Evolutionary conservation across 2,329 filamentous ascomycete genomes (phyloP).

Genomic region (Exserohilum turcica): DNA sequence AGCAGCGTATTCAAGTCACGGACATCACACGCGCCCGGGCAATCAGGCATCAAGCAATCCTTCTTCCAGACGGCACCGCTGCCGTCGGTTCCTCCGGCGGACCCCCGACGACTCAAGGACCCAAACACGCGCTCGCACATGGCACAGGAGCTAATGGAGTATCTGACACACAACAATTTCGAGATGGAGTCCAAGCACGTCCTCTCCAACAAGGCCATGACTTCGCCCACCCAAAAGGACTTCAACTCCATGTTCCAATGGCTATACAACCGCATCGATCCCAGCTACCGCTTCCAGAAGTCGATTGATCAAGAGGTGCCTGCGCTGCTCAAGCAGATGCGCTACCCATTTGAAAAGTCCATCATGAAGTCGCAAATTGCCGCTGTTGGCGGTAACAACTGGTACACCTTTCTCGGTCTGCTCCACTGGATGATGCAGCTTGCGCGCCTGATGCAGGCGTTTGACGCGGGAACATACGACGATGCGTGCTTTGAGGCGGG

Average conservation of each 20-base stretch:
- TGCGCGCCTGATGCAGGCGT: slow-evolving; percentile 89
- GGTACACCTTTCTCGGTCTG: slow-evolving; percentile 90
- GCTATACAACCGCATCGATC: slow-evolving; percentile 95
- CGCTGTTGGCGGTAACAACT: slow-evolving; percentile 95
- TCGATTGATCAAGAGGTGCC: slow-evolving; percentile 95
- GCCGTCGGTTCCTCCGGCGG: slow-evolving; percentile 79
- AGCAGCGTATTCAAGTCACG: slow-evolving; percentile 71
- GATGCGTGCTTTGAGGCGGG: slow-evolving; percentile 87
- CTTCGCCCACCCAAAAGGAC: slow-evolving; percentile 95
- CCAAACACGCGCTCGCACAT: slow-evolving; percentile 79
- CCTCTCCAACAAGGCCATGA: slow-evolving; percentile 87
- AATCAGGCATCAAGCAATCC: slow-evolving; percentile 76
- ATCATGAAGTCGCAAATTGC: slow-evolving; percentile 97
- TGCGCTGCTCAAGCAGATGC: slow-evolving; percentile 85
- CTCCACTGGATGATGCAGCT: slow-evolving; percentile 99
- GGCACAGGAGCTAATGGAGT: slow-evolving; percentile 88
- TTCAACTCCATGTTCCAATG: slow-evolving; percentile 98
- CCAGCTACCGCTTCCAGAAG: slow-evolving; percentile 89
- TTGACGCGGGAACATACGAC: slow-evolving; percentile 77
- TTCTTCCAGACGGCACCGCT: slow-evolving; percentile 91
- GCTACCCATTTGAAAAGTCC: slow-evolving; percentile 92
- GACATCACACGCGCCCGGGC: slow-evolving; percentile 68
- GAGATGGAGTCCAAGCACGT: slow-evolving; percentile 97
- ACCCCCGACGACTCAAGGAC: slow-evolving; percentile 86
- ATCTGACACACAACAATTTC: slow-evolving; percentile 90